Evolutionary conservation across 176 grass and related monocot genomes (phyloP).

Genomic region (Carex parvula): DNA sequence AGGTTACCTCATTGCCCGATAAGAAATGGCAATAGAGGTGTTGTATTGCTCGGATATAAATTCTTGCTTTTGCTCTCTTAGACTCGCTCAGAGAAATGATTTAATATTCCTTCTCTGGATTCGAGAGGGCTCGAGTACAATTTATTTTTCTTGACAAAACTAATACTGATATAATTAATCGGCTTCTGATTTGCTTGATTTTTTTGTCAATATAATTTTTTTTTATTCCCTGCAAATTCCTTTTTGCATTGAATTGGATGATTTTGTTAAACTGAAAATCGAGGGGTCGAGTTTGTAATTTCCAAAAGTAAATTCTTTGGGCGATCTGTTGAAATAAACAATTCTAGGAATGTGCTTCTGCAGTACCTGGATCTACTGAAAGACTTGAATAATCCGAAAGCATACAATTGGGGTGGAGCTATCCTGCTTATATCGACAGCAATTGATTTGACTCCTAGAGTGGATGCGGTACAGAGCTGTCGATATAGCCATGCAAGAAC

Average conservation of each 20-base stretch:
- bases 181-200: not conserved
- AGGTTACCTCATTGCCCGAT: conserved; percentile 21
- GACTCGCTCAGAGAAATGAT: conserved; percentile 9
- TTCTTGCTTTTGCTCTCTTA: not conserved
- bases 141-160: not conserved
- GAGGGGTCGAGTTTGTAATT: not conserved
- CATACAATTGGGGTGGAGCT: too few relatives aligned
- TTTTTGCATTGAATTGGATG: not conserved
- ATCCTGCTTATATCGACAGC: too few relatives aligned
- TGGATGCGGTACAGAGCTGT: too few relatives aligned
- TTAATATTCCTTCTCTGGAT: not conserved
- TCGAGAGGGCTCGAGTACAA: not conserved
- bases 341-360: not conserved
- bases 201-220: not conserved
- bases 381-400: too few relatives aligned
- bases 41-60: conserved; percentile 32
- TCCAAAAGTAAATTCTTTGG: not conserved
- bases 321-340: not conserved
- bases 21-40: conserved; percentile 23
- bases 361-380: too few relatives aligned
- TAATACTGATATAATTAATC: not conserved
- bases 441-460: too few relatives aligned
- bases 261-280: not conserved
- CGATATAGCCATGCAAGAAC: too few relatives aligned
- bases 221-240: too few relatives aligned